Evolutionary conservation across 352 stramenopile species (phyloP).

Genomic region (Phytophthora aleatoria): DNA sequence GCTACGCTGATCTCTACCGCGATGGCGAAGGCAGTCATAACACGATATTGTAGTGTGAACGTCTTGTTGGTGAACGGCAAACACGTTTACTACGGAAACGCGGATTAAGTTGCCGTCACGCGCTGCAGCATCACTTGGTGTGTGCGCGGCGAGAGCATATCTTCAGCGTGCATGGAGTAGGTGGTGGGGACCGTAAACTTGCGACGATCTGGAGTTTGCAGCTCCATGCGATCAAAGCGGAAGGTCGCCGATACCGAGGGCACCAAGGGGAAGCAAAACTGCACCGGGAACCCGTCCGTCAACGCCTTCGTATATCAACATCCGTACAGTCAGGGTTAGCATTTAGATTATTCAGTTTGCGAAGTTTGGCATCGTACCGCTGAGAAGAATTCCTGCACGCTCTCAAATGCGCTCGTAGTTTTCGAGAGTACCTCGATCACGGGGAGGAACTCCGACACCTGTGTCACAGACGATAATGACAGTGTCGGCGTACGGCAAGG

Average conservation of each 20-base stretch:
- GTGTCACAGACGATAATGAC: neutral
- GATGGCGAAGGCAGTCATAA: no score
- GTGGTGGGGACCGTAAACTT: slow-evolving; percentile 41
- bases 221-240: slow-evolving; percentile 54
- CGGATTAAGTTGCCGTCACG: slow-evolving; percentile 45
- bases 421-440: slow-evolving; percentile 75
- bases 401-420: slow-evolving; percentile 68
- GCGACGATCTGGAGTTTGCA: slow-evolving; percentile 35
- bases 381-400: slow-evolving; percentile 62
- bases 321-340: slow-evolving; percentile 3
- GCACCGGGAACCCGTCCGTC: slow-evolving; percentile 64
- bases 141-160: slow-evolving; percentile 58
- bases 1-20: no score
- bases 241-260: slow-evolving; percentile 67
- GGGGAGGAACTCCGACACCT: slow-evolving; percentile 65
- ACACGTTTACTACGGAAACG: neutral
- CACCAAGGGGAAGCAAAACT: slow-evolving; percentile 74
- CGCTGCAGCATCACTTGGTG: slow-evolving; percentile 67
- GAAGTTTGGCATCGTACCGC: slow-evolving; percentile 37
- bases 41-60: neutral
- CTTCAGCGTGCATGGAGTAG: slow-evolving; percentile 44
- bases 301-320: slow-evolving; percentile 31
- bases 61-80: neutral
- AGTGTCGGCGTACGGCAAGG: neutral
- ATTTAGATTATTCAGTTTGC: neutral